Conservation (phyloP, 805 yeast species). For the Torulaspora delbrueckii region DNA sequence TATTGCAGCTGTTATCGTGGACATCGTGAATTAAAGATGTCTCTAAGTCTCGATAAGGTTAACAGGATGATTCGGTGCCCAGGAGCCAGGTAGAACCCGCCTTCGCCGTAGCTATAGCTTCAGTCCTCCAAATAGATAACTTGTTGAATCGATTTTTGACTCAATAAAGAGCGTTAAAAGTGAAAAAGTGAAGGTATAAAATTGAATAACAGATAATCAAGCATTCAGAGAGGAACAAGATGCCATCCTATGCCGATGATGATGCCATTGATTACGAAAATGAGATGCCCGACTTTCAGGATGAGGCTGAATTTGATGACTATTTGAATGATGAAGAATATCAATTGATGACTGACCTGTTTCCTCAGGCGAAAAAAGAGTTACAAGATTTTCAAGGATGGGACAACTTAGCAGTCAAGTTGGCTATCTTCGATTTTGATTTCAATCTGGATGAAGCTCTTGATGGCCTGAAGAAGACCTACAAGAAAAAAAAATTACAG, state of each 20-base stretch:
- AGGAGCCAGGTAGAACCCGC: neutral
- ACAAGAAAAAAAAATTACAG: conserved; percentile 26
- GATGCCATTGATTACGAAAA: conserved; percentile 29
- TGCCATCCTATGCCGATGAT: conserved; percentile 21
- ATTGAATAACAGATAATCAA: neutral
- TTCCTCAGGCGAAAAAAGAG: conserved; percentile 42
- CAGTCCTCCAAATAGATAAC: neutral
- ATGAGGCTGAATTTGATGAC: conserved; percentile 39
- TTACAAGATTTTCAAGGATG: conserved; percentile 41
- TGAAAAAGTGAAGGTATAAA: neutral
- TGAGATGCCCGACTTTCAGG: conserved; percentile 33
- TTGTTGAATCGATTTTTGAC: neutral
- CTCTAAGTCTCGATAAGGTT: neutral
- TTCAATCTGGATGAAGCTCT: conserved; percentile 45
- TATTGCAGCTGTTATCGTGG: conserved; percentile 9
- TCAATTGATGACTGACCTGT: conserved; percentile 40
- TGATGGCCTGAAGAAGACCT: conserved; percentile 34
- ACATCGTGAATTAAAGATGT: conserved; percentile 3
- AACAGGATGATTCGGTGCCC: neutral
- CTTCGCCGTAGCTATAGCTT: neutral
- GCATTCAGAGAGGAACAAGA: conserved; percentile 1
- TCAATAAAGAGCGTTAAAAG: neutral
- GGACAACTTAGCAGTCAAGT: conserved; percentile 44
- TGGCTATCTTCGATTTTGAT: conserved; percentile 49
- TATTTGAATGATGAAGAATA: conserved; percentile 37